A percentile compares a stretch with the other conserved stretches of the same genome.
Evolutionary conservation across 2,329 filamentous ascomycete genomes (phyloP).

Genomic region (Fusarium burgessii): DNA sequence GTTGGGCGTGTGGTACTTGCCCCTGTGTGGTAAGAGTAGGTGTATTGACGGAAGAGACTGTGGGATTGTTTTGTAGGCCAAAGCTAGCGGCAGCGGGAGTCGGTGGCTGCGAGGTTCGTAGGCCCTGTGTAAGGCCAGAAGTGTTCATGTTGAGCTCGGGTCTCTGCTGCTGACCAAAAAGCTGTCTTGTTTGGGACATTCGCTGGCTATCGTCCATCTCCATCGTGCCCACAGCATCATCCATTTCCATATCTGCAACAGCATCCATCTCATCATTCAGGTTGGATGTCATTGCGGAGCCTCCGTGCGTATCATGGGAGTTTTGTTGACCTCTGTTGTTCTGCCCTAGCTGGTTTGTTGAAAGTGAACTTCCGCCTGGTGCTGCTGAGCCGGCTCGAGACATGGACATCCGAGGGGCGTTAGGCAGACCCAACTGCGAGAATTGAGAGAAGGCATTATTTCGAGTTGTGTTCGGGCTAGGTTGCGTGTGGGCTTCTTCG

Average conservation of each 20-base stretch:
- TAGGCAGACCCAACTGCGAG: slow-evolving; percentile 51
- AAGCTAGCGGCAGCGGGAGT: slow-evolving; percentile 84
- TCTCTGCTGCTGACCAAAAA: slow-evolving; percentile 72
- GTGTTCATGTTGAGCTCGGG: slow-evolving; percentile 86
- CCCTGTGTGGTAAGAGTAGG: slow-evolving; percentile 85
- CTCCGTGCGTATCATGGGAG: slow-evolving; percentile 53
- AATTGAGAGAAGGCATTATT: slow-evolving; percentile 58
- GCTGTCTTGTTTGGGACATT: slow-evolving; percentile 76
- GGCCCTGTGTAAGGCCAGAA: slow-evolving; percentile 79
- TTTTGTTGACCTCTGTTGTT: slow-evolving; percentile 50
- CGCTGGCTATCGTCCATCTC: slow-evolving; percentile 72
- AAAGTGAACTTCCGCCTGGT: slow-evolving; percentile 47
- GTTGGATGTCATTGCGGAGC: slow-evolving; percentile 57
- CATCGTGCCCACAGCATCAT: slow-evolving; percentile 79
- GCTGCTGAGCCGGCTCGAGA: slow-evolving; percentile 50
- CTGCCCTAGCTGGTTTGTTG: slow-evolving; percentile 51
- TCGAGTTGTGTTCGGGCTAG: slow-evolving; percentile 60
- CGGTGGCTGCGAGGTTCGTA: slow-evolving; percentile 86
- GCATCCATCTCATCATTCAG: slow-evolving; percentile 79
- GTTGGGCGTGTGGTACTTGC: slow-evolving; percentile 71
- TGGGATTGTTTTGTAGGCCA: slow-evolving; percentile 90
- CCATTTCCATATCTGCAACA: slow-evolving; percentile 96
- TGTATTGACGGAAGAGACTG: slow-evolving; percentile 96
- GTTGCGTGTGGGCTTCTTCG: slow-evolving; percentile 90
- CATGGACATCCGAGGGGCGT: slow-evolving; percentile 50